Percentiles rank a stretch among this genome's conserved stretches.
Conservation (phyloP, 345 rosid species). For the Hibiscus syriacus region DNA sequence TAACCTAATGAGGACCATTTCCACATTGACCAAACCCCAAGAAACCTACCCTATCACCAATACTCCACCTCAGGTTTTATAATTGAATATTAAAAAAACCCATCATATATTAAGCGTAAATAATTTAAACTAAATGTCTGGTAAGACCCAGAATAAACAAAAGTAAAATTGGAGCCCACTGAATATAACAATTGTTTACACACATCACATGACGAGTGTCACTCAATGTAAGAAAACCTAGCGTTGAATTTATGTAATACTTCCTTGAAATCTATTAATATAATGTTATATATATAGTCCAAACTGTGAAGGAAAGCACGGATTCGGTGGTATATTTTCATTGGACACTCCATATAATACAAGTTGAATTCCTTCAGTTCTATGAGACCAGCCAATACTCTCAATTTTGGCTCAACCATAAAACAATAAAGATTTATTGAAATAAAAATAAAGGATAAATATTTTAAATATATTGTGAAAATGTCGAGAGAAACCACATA, state of each 20-base stretch:
- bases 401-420: background rate
- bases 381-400: background rate
- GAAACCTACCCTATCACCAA: no score
- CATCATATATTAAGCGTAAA: no score
- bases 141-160: background rate
- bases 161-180: background rate
- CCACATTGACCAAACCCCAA: slow-evolving; percentile 2
- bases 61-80: no score
- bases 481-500: background rate
- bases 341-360: background rate
- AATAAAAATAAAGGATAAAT: no score
- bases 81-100: no score
- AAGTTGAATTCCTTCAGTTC: background rate
- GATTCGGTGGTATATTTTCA: background rate
- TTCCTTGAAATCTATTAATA: no score
- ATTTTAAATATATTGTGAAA: background rate
- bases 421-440: no score
- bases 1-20: slow-evolving; percentile 25
- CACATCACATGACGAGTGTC: background rate
- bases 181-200: background rate
- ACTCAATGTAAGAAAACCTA: background rate
- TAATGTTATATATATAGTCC: background rate
- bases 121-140: background rate
- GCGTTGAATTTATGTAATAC: background rate
- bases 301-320: background rate